Evolutionary conservation across 2,329 filamentous ascomycete species (phyloP).

Genomic region (Colletotrichum limetticola): DNA sequence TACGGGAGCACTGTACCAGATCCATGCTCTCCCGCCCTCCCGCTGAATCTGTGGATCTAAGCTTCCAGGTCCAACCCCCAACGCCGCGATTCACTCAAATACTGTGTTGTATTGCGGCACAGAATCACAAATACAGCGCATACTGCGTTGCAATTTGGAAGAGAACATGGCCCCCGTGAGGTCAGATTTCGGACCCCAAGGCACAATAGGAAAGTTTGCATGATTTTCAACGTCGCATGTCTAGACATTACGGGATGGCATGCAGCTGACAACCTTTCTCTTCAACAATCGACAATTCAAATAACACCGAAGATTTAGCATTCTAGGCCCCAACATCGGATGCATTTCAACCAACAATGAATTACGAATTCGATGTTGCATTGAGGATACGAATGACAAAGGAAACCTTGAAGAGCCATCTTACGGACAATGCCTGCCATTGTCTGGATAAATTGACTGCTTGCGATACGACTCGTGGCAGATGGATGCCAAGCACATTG

Average conservation of each 20-base stretch:
- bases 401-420: neutral
- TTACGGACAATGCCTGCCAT: constrained; percentile 12
- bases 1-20: constrained; percentile 32
- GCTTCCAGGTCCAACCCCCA: constrained; percentile 21
- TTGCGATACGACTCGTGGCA: constrained; percentile 24
- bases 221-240: constrained; percentile 24
- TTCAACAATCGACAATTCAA: constrained; percentile 1
- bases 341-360: constrained; percentile 1
- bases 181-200: neutral
- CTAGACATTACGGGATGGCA: neutral
- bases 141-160: neutral
- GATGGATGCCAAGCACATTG: constrained; percentile 25
- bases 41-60: constrained; percentile 31
- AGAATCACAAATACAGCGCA: constrained; percentile 9
- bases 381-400: constrained; percentile 16
- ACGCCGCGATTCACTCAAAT: constrained; percentile 16
- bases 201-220: constrained; percentile 10
- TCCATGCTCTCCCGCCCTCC: constrained; percentile 33
- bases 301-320: neutral
- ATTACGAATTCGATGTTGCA: constrained; percentile 17
- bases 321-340: neutral
- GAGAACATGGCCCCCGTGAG: neutral
- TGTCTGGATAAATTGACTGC: constrained; percentile 19
- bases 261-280: neutral
- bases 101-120: constrained; percentile 1